Evolutionary conservation across 495 filamentous ascomycete genomes (phyloP), one percentile per base, ranked within the genome.

Genomic region (Penicillium mononematosum): DNA sequence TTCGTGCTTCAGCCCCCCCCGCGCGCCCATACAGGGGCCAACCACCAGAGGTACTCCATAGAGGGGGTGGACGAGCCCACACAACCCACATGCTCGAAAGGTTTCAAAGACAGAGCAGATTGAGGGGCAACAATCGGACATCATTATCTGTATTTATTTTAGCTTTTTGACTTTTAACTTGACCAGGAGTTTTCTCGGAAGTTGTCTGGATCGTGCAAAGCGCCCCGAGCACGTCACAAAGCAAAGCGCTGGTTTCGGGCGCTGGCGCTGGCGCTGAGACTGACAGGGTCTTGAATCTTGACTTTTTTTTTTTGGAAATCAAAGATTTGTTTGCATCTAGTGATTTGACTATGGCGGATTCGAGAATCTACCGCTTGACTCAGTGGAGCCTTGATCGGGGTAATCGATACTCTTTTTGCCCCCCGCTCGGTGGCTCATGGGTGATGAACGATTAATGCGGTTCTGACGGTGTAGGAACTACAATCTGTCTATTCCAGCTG

Each of bases 171-270:
- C 8, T 48, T 48, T 51, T 19, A 29, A 36, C 49, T 51, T 41
- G 36, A 27, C 20, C 34, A 32, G n/a, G 9, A 48, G 9, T n/a
- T 32, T 42, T 51, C 49, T 41, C 49, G 36, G 22, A 27, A 41
- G 4, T 51, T 24, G 49, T 51, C 49, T 51, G 22, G 49, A 51
- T 41, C 19, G 36, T 39, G 36, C 36, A 51, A 42, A n/a, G 49
- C 19, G 49, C 34, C 49, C 49, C 36, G 49, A 51, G 49, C 49
- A 39, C 49, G 22, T 50, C 47, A 50, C 48, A 39, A 39, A 38
- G 20, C 11, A 41, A 36, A n/a, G 16, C 16, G 36, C 14, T 49
- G 17, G 7, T 31, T 47, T 11, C 11, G 16, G 24, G 44, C 12
- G 25, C 45, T 31, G 25, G 45, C 42, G 17, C 25, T 47, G 25